Percentiles rank a stretch among this genome's conserved stretches.
phyloP scores from a whole-genome alignment of 345 rosid genomes.

The Populus tremula region DNA sequence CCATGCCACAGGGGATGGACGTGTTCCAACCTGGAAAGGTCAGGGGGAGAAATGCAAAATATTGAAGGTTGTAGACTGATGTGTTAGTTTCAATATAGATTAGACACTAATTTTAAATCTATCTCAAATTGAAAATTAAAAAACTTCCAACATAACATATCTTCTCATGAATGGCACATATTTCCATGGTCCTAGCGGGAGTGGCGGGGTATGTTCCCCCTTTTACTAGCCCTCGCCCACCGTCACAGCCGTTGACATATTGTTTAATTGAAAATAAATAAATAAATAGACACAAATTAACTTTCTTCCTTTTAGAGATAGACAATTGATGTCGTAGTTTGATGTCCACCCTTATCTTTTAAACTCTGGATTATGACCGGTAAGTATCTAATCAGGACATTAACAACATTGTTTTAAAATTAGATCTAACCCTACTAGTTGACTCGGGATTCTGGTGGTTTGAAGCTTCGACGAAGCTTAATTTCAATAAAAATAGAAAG shows the following conservation, averaged over 20 bases:
- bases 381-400: not conserved
- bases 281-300: not conserved
- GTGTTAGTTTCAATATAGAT: too few species aligned
- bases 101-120: not conserved
- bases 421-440: too few species aligned
- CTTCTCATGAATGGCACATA: slow-evolving; percentile 18
- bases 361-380: not conserved
- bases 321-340: slow-evolving; percentile 19
- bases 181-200: slow-evolving; percentile 31
- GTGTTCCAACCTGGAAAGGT: not conserved
- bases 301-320: slow-evolving; percentile 22
- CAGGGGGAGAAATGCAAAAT: not conserved
- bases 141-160: not conserved
- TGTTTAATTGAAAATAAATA: not conserved
- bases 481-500: too few species aligned
- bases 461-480: too few species aligned
- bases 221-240: slow-evolving; percentile 27
- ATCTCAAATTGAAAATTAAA: not conserved
- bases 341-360: not conserved
- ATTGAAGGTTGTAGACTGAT: too few species aligned
- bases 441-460: too few species aligned
- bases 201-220: slow-evolving; percentile 47
- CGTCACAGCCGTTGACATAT: slow-evolving; percentile 41
- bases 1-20: accelerated
- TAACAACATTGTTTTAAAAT: not conserved